phyloP scores from a whole-genome alignment of 441 rosid species.

The Pelargonium myrrhifolium region DNA sequence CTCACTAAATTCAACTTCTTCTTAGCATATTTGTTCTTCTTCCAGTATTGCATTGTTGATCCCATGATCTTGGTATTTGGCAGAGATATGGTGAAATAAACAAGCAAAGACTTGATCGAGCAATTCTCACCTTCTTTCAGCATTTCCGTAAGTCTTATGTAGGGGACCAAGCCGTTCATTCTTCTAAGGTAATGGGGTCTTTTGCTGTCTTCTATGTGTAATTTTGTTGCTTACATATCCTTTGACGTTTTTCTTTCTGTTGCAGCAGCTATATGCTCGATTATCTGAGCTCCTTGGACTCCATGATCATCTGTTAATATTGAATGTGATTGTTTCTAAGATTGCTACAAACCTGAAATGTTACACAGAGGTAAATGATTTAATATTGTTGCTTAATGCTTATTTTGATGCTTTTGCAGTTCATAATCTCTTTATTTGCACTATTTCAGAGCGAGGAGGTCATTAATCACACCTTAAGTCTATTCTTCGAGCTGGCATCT shows the following conservation, averaged over 20 bases:
- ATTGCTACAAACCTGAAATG: slow-evolving; percentile 97
- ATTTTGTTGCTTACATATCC: slow-evolving; percentile 17
- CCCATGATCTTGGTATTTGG: slow-evolving; percentile 14
- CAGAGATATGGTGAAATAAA: slow-evolving; percentile 91
- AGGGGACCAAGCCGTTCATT: slow-evolving; percentile 98
- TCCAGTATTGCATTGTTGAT: not conserved
- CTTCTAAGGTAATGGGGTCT: slow-evolving; percentile 69
- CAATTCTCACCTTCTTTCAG: slow-evolving; percentile 94
- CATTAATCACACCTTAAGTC: slow-evolving; percentile 87
- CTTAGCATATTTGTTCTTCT: too few relatives aligned
- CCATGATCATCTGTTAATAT: slow-evolving; percentile 80
- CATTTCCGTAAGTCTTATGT: slow-evolving; percentile 95
- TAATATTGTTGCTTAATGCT: slow-evolving; percentile 11
- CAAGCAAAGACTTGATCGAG: slow-evolving; percentile 98
- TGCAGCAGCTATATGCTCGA: slow-evolving; percentile 96
- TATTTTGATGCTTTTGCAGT: slow-evolving; percentile 4
- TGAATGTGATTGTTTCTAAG: slow-evolving; percentile 93
- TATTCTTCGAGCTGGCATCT: slow-evolving; percentile 94
- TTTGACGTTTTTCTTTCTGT: slow-evolving; percentile 37
- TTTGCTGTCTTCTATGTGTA: slow-evolving; percentile 7
- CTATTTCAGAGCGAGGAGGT: slow-evolving; percentile 80
- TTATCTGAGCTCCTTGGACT: slow-evolving; percentile 92
- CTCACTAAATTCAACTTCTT: not conserved
- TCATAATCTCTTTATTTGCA: slow-evolving; percentile 15
- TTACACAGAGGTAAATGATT: slow-evolving; percentile 62